Evolutionary conservation across 257 asterid genomes (phyloP), one percentile per base, ranked within the genome.

Genomic region (Cruciata laevipes): DNA sequence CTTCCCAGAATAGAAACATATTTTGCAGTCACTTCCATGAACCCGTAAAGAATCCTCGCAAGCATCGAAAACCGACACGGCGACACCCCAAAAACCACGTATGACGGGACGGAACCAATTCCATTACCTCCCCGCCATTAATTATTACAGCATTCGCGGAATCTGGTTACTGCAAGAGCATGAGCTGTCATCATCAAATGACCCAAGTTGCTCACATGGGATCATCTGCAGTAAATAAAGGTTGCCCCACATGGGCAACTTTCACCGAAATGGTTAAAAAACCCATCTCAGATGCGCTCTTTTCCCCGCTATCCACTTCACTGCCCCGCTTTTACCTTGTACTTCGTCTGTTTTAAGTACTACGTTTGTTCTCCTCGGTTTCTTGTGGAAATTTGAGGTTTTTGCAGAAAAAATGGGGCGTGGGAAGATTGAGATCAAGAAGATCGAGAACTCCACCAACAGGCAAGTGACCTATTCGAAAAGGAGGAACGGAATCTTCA

Each of bases 401-500:
- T 9, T 27, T 18, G 23, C 24, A 35, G 17, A n/a, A 4, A n/a
- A 4, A 27, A 81, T 75, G 83, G 81, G 75, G 14, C 81, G 82
- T 30, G 85, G 80, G 17, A 80, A 76, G 63, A 80, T 86, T 59
- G 86, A 84, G 84, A 78, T 86, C 69, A 77, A 78, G 77, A 79
- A 74, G 75, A 84, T 81, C 6, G 88, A 84, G 72, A 75, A 79
- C 71, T 60, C 81, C 24, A 80, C 83, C 5, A 74, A 75, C 72
- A 80, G 89, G 21, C 88, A 85, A 44, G 86, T 85, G 7, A 75
- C 86, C 16, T 87, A 79, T 67, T 79, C 84, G 23, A 76, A 84
- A 80, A 72, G 84, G 75, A 83, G 86, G 76, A 77, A 87, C 60
- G 84, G 82, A 30, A 73, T 84, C 32, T 79, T 84, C 68, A 87